Evolutionary conservation across 1,284 basidiomycete genomes (phyloP).

Genomic region (Leccinum griseonigrum): DNA sequence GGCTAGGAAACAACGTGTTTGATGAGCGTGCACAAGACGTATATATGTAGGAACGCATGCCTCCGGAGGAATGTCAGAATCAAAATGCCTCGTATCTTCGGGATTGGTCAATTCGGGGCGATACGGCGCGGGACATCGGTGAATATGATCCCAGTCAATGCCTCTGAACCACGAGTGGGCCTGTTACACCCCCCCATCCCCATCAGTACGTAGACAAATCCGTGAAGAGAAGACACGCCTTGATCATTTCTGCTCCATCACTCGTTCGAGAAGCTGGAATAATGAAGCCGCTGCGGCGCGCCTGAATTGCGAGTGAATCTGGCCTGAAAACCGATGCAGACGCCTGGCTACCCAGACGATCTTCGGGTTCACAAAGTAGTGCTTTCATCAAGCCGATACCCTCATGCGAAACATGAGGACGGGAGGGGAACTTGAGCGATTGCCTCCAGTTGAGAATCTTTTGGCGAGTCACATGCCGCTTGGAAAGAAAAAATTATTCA

Average conservation of each 20-base stretch:
- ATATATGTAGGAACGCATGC: conserved; percentile 46
- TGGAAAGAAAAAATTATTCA: conserved; percentile 8
- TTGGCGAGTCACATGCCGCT: conserved; percentile 88
- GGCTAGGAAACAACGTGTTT: conserved; percentile 54
- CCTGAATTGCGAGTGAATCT: conserved; percentile 72
- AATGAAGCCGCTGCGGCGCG: conserved; percentile 74
- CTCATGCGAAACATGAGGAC: conserved; percentile 81
- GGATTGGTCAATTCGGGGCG: conserved; percentile 76
- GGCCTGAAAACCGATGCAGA: conserved; percentile 69
- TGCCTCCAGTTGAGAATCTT: conserved; percentile 93
- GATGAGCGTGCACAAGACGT: conserved; percentile 24
- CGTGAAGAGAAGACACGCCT: conserved; percentile 46
- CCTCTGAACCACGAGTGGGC: conserved; percentile 85
- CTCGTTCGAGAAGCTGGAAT: conserved; percentile 48
- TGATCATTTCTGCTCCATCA: conserved; percentile 88
- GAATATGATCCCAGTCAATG: conserved; percentile 83
- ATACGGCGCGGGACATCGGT: conserved; percentile 82
- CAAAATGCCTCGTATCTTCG: conserved; percentile 88
- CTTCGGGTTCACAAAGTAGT: conserved; percentile 91
- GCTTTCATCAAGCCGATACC: conserved; percentile 85
- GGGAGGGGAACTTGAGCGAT: conserved; percentile 83
- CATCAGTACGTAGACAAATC: conserved; percentile 24
- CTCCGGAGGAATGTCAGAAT: conserved; percentile 90
- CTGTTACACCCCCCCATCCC: conserved; percentile 39
- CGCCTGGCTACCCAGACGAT: conserved; percentile 80